These are phyloP conservation scores for Vachellia collinsii DNA, from an alignment of 306 rosid genomes.

Conservation along the genomic window DNA sequence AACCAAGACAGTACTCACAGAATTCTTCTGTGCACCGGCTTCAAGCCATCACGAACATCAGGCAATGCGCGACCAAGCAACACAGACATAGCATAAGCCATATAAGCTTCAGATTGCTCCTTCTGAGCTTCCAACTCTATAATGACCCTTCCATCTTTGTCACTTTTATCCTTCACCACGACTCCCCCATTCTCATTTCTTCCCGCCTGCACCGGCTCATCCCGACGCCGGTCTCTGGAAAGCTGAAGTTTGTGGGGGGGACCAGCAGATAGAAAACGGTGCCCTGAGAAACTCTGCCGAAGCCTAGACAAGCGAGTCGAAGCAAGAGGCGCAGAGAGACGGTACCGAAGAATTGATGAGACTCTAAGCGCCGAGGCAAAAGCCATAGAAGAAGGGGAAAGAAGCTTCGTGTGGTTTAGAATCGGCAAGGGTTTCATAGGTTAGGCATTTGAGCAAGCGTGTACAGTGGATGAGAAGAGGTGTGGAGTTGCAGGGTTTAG, in stretches of 20 bases:
- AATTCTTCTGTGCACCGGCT: slow-evolving; percentile 93
- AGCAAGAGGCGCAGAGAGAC: slow-evolving; percentile 36
- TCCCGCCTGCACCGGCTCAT: slow-evolving; percentile 37
- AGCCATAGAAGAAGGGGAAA: slow-evolving; percentile 54
- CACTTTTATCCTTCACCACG: slow-evolving; percentile 40
- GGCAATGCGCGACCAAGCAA: slow-evolving; percentile 96
- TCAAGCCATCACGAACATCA: slow-evolving; percentile 93
- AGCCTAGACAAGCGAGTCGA: slow-evolving; percentile 41
- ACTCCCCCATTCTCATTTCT: slow-evolving; percentile 60
- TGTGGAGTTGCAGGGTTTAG: slow-evolving; percentile 12
- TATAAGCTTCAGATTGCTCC: slow-evolving; percentile 89
- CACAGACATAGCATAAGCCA: slow-evolving; percentile 94
- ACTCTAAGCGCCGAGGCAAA: slow-evolving; percentile 64
- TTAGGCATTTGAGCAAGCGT: slow-evolving; percentile 6
- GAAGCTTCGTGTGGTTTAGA: slow-evolving; percentile 1
- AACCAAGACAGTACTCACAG: slow-evolving; percentile 57
- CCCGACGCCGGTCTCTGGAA: slow-evolving; percentile 40
- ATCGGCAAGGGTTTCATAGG: slow-evolving; percentile 33
- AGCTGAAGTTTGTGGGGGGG: slow-evolving; percentile 29
- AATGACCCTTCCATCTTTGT: slow-evolving; percentile 56
- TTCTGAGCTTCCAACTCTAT: slow-evolving; percentile 60
- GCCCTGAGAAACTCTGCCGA: slow-evolving; percentile 48
- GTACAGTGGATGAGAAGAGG: background rate
- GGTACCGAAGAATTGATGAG: slow-evolving; percentile 60
- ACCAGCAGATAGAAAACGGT: slow-evolving; percentile 62